These are phyloP conservation scores for Triticum monococcum DNA, from an alignment of 176 grass and related monocot species.

Conservation along the genomic window DNA sequence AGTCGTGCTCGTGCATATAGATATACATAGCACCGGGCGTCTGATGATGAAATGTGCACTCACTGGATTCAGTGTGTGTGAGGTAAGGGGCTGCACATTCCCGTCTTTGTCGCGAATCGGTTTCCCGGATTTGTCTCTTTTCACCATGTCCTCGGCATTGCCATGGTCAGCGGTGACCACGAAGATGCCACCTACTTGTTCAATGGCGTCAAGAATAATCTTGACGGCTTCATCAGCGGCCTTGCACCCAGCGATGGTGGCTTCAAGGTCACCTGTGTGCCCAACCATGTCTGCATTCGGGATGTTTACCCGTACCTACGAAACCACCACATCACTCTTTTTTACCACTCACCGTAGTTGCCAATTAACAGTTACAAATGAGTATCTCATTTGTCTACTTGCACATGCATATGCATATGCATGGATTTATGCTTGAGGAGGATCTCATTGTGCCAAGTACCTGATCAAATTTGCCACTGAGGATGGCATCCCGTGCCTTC, in stretches of 20 bases:
- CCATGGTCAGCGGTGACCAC: constrained; percentile 86
- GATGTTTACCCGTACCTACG: constrained; percentile 82
- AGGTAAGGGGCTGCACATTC: constrained; percentile 85
- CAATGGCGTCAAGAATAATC: constrained; percentile 75
- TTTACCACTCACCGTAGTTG: neutral
- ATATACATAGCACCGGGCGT: neutral
- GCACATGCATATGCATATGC: neutral
- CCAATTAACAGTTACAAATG: neutral
- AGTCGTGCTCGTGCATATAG: neutral
- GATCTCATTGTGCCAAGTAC: constrained; percentile 32
- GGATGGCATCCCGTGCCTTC: constrained; percentile 74
- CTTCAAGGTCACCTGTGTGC: constrained; percentile 85
- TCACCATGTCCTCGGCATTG: constrained; percentile 97
- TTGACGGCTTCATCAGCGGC: constrained; percentile 83
- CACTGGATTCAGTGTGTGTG: constrained; percentile 86
- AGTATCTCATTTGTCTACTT: neutral
- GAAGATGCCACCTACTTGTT: constrained; percentile 81
- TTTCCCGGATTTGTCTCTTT: constrained; percentile 75
- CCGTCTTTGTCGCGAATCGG: constrained; percentile 52
- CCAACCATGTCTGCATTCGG: constrained; percentile 94
- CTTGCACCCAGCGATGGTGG: constrained; percentile 78
- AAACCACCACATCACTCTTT: neutral
- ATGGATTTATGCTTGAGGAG: neutral
- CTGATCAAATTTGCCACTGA: constrained; percentile 82
- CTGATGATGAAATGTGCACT: neutral